Base-by-base conservation (phyloP, 2,329 filamentous ascomycete genomes). In the Talaromyces rugulosus region DNA sequence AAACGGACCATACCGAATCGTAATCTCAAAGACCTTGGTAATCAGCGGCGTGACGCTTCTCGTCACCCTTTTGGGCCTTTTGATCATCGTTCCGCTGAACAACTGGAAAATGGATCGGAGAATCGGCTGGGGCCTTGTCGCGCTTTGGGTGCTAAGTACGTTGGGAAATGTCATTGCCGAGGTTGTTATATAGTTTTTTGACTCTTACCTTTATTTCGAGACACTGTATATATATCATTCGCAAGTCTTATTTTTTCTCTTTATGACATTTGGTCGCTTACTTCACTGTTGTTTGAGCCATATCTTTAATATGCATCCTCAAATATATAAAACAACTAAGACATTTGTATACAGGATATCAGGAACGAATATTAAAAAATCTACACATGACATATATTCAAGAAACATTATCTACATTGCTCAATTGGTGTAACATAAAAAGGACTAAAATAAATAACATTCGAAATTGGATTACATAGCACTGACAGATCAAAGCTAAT, bases 21-120 rank as follows among this genome's bases (percentile, higher is more conserved):
- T 91, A 66, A 89, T 99, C 60, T 91, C 88, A 63, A 90, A 89
- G 30, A 96, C 93, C 3, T 78, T 99, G 65, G 82, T 97, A 69
- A 88, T 99, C 44, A 94, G 89, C 58, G 90, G 91, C 0, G 83
- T 90, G n/a, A 94, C 91, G 1, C 80, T 99, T 66, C 79, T 99
- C 27, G 72, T 92, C 31, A 97, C 92, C 1, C 80, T 99, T 18
- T 77, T 93, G 4, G 87, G 89, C 2, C 77, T 99, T 66, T 80
- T 99, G 64, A 82, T 96, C 31, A 82, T 87, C 1, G 91, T 99
- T 59, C 95, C 95, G 5, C 72, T 89, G 79, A 96, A 95, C 75
- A 86, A 87, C 66, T 97, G 93, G 93, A 80, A 89, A 47, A 88
- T 97, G 85, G 92, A 87, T 72, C 84, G 88, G 59, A 88, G 83